These are phyloP conservation scores for Asterochloris sp. DNA, from an alignment of 139 green algal species.

Conservation along the genomic window DNA sequence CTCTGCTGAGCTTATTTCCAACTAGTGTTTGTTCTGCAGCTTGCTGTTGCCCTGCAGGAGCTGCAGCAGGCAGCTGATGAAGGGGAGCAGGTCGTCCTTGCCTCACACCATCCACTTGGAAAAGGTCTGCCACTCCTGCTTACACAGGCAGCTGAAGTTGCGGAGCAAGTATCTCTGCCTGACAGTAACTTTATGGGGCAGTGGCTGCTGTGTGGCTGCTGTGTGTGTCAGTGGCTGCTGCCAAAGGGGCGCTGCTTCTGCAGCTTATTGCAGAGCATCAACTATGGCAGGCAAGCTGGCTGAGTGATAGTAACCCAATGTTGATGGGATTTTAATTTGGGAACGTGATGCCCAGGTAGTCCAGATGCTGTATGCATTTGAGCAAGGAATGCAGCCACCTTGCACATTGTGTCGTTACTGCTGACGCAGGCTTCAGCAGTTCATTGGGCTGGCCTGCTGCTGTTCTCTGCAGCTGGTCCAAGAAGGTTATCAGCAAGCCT, in stretches of 20 bases:
- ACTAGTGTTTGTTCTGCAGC: no score
- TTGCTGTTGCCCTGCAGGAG: slow-evolving; percentile 40
- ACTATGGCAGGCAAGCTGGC: neutral
- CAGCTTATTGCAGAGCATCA: neutral
- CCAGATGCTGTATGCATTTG: no score
- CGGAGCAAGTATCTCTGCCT: neutral
- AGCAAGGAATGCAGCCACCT: no score
- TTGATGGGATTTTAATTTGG: no score
- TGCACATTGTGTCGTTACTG: no score
- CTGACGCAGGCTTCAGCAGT: no score
- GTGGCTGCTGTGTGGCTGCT: neutral
- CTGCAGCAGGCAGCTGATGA: slow-evolving; percentile 27
- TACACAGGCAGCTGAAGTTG: neutral
- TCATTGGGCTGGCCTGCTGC: no score
- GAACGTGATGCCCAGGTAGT: no score
- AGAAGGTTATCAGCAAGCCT: no score
- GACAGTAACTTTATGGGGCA: neutral
- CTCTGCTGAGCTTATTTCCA: no score
- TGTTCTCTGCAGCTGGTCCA: neutral
- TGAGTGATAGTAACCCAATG: no score
- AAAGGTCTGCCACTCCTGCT: neutral
- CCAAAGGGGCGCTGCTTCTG: neutral
- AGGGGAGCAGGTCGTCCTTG: slow-evolving; percentile 42
- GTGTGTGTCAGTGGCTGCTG: neutral
- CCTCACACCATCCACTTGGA: slow-evolving; percentile 50